Evolutionary conservation across 1,139 yeast genomes (phyloP), one percentile per base, ranked within the genome.

Genomic region (Magnusiomyces suaveolens): DNA sequence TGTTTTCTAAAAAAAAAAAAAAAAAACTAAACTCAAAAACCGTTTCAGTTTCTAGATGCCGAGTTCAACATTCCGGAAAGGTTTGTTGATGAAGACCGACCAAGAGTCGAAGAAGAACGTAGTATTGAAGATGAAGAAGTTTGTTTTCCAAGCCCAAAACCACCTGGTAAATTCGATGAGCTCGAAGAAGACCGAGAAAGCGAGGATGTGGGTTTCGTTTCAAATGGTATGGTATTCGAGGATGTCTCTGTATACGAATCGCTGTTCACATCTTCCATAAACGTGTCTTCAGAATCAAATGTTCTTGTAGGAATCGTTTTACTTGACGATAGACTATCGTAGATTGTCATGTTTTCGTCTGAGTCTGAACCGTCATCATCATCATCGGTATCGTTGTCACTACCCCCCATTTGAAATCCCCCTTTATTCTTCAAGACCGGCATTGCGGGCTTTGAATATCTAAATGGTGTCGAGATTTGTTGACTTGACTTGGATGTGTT

Each of bases 11-110:
- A n/a, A n/a, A n/a, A n/a, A n/a, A n/a, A n/a, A n/a, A n/a, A n/a
- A n/a, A n/a, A n/a, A n/a, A n/a, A n/a, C n/a, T n/a, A n/a, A n/a
- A n/a, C n/a, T n/a, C n/a, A n/a, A n/a, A n/a, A n/a, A n/a, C n/a
- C n/a, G n/a, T n/a, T n/a, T n/a, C n/a, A n/a, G n/a, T n/a, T n/a
- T n/a, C n/a, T n/a, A n/a, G n/a, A n/a, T n/a, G 36, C 36, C 36
- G 47, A 43, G 20, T 24, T 23, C 32, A 20, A 20, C 50, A 47
- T 32, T 12, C 25, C 33, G 12, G 50, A 41, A 33, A 47, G 41
- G 12, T 47, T 47, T 12, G 43, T 36, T 12, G 50, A 47, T 2
- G 47, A 44, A 3, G 47, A 44, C n/a, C 47, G 47, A 3, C 26
- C 26, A 23, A 44, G 14, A 3, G 33, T 10, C 16, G 47, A 44